A percentile compares a stretch with the other conserved stretches of the same genome.
Conservation (phyloP, 225 moss, liverwort and hornwort species). For the Marchantia polymorpha region DNA sequence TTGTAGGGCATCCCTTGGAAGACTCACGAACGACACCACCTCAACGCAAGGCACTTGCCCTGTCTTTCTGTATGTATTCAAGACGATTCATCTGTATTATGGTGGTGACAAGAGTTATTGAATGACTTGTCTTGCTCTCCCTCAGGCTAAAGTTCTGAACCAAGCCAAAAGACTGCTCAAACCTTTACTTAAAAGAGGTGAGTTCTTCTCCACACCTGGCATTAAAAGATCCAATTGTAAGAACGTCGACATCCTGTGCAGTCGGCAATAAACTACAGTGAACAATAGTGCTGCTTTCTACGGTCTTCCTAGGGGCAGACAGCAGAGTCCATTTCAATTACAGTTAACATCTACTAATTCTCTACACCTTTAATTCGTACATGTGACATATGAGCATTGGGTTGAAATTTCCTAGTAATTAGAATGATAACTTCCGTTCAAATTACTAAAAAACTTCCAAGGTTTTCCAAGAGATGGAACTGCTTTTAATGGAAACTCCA, state of each 20-base stretch:
- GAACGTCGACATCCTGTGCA: neutral
- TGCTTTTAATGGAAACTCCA: neutral
- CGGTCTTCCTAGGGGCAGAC: neutral
- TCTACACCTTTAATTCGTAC: too few species aligned
- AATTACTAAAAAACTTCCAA: too few species aligned
- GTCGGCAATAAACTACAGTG: neutral
- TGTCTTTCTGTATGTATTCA: neutral
- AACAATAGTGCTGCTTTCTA: neutral
- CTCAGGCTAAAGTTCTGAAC: conserved; percentile 77
- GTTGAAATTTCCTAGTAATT: too few species aligned
- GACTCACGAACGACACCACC: neutral
- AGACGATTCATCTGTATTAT: neutral
- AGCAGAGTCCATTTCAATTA: neutral
- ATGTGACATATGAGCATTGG: too few species aligned
- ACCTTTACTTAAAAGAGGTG: conserved; percentile 58
- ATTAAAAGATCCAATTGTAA: conserved; percentile 2
- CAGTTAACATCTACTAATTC: too few species aligned
- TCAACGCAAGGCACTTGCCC: conserved; percentile 7
- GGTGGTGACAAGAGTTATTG: neutral
- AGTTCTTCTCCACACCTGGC: conserved; percentile 69
- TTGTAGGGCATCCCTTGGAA: neutral
- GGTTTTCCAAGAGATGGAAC: neutral
- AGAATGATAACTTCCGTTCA: too few species aligned
- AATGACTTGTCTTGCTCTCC: neutral
- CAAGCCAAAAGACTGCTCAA: conserved; percentile 71